Evolutionary conservation across 2,329 filamentous ascomycete genomes (phyloP).

Genomic region (Arthrobotrys megalospora): DNA sequence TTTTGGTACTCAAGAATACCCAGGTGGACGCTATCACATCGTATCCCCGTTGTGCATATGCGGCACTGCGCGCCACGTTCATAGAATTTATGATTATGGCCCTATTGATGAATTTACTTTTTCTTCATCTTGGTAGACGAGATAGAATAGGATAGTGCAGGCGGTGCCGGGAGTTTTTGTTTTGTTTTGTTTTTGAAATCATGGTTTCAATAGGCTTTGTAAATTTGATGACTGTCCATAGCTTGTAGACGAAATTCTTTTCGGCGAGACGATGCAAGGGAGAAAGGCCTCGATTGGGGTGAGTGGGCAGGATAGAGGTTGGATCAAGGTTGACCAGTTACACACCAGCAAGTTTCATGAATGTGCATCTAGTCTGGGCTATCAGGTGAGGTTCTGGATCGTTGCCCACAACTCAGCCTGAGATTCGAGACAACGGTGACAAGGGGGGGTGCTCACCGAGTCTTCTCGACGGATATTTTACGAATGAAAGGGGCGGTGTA

Average conservation of each 20-base stretch:
- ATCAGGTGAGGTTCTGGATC: conserved; percentile 58
- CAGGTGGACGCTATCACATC: conserved; percentile 51
- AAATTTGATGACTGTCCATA: conserved; percentile 31
- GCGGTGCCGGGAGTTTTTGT: conserved; percentile 20
- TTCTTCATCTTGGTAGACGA: conserved; percentile 39
- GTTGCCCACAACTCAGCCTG: conserved; percentile 56
- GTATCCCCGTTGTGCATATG: conserved; percentile 61
- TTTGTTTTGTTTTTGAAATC: conserved; percentile 14
- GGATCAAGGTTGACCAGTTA: conserved; percentile 52
- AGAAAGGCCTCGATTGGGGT: conserved; percentile 16
- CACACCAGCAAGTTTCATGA: conserved; percentile 59
- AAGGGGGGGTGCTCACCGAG: conserved; percentile 55
- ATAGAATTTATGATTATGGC: conserved; percentile 39
- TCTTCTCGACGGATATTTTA: conserved; percentile 54
- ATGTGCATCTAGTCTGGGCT: conserved; percentile 43
- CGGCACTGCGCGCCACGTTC: conserved; percentile 56
- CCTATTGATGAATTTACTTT: conserved; percentile 36
- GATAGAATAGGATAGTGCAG: conserved; percentile 55
- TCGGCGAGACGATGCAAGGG: conserved; percentile 54
- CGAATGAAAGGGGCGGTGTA: conserved; percentile 47
- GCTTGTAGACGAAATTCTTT: conserved; percentile 36
- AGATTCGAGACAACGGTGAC: conserved; percentile 49
- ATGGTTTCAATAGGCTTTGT: conserved; percentile 35
- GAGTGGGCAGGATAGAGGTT: conserved; percentile 17
- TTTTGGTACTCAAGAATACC: conserved; percentile 49